A percentile compares a stretch with the other conserved stretches of the same genome.
Evolutionary conservation across 768 basidiomycete genomes (phyloP).

Genomic region (Hygrocybe punicea): DNA sequence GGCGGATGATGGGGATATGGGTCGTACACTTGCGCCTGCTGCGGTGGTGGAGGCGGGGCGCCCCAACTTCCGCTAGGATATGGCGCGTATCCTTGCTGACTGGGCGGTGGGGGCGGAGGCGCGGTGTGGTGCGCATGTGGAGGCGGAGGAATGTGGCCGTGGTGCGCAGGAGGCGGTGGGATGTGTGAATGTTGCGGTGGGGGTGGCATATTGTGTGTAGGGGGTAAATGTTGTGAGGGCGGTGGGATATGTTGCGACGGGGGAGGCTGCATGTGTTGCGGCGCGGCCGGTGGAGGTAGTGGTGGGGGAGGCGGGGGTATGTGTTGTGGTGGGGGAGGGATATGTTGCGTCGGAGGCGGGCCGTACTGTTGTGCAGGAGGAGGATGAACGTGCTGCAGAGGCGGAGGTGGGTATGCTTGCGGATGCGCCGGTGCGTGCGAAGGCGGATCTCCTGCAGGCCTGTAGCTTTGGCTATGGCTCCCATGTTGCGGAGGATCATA

Average conservation of each 20-base stretch:
- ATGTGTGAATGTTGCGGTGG: conserved; percentile 11
- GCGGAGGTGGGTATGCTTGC: neutral
- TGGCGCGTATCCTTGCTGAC: conserved; percentile 9
- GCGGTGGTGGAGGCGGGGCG: conserved; percentile 12
- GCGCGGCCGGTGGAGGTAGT: conserved; percentile 2
- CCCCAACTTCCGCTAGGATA: conserved; percentile 14
- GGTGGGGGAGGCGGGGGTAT: conserved; percentile 7
- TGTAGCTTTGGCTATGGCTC: conserved; percentile 3
- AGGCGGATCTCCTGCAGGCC: conserved; percentile 2
- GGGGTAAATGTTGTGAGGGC: conserved; percentile 10
- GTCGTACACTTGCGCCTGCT: conserved; percentile 14
- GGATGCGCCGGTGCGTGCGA: neutral
- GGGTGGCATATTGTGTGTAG: neutral
- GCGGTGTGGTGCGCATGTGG: conserved; percentile 1
- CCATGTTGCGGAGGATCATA: conserved; percentile 9
- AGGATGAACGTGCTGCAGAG: neutral
- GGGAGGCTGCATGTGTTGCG: conserved; percentile 10
- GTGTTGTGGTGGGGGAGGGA: neutral
- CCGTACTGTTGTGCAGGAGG: conserved; percentile 6
- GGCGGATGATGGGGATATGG: conserved; percentile 17
- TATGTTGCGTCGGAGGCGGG: conserved; percentile 7
- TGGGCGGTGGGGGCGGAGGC: neutral
- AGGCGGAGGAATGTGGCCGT: neutral
- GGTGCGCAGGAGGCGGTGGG: conserved; percentile 5
- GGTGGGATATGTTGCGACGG: conserved; percentile 17